A percentile compares a stretch with the other conserved stretches of the same genome.
Conservation (phyloP, 1,139 yeast genomes). For the Lodderomyces beijingensis region DNA sequence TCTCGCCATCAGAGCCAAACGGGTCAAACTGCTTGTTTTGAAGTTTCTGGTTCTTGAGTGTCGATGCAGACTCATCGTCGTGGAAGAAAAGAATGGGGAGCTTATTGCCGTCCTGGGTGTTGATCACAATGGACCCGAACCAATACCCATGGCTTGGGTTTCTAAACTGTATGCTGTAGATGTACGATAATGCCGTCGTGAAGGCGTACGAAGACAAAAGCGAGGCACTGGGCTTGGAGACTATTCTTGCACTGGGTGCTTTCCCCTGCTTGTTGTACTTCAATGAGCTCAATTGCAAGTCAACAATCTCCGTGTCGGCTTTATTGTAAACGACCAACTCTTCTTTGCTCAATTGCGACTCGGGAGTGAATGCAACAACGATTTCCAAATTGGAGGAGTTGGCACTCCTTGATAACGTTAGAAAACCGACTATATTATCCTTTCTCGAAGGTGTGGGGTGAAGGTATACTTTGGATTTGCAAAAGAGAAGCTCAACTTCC, state of each 20-base stretch:
- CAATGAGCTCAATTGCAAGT: constrained; percentile 19
- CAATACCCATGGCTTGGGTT: constrained; percentile 86
- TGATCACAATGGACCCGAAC: constrained; percentile 80
- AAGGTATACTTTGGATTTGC: constrained; percentile 68
- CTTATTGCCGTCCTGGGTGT: constrained; percentile 65
- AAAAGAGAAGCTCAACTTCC: constrained; percentile 45
- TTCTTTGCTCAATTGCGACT: constrained; percentile 42
- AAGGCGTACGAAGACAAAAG: constrained; percentile 63
- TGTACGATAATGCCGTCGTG: constrained; percentile 51
- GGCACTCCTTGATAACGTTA: constrained; percentile 58
- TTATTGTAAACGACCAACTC: constrained; percentile 48
- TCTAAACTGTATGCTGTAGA: constrained; percentile 78
- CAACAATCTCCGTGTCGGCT: constrained; percentile 45
- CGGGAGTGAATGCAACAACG: constrained; percentile 75
- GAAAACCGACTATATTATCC: constrained; percentile 77
- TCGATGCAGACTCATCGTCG: constrained; percentile 80
- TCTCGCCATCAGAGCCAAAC: constrained; percentile 51
- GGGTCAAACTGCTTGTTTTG: constrained; percentile 70
- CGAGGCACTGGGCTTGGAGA: constrained; percentile 49
- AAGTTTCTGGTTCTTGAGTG: constrained; percentile 53
- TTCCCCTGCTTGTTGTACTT: constrained; percentile 13
- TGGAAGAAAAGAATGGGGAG: constrained; percentile 87
- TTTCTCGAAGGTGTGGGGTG: constrained; percentile 73
- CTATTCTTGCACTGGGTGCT: constrained; percentile 22
- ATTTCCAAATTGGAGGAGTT: constrained; percentile 54